A percentile compares a stretch with the other conserved stretches of the same genome.
Evolutionary conservation across 2,329 filamentous ascomycete species (phyloP).

Genomic region (Penicillium sp.): DNA sequence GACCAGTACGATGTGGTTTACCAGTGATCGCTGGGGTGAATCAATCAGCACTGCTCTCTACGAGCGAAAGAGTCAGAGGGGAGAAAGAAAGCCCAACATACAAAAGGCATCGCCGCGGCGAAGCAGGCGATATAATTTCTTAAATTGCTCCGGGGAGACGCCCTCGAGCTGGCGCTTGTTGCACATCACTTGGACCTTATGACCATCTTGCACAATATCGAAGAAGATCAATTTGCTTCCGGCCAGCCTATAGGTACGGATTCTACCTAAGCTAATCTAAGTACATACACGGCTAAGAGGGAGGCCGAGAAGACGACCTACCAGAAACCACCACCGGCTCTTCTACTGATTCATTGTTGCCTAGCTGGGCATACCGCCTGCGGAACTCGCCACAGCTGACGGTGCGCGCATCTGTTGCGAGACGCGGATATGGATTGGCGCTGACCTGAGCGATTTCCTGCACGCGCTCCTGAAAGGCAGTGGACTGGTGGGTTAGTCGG

Average conservation of each 20-base stretch:
- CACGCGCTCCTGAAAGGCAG: conserved; percentile 40
- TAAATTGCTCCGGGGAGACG: conserved; percentile 53
- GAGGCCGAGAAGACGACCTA: conserved; percentile 40
- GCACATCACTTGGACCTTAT: conserved; percentile 75
- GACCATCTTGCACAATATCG: conserved; percentile 74
- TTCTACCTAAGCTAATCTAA: conserved; percentile 66
- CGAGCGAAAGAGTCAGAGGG: neutral
- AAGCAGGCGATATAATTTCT: conserved; percentile 66
- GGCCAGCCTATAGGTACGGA: conserved; percentile 70
- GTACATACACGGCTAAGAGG: conserved; percentile 37
- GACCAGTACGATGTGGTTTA: conserved; percentile 67
- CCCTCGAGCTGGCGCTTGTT: conserved; percentile 59
- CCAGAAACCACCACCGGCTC: conserved; percentile 48
- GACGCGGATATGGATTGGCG: conserved; percentile 45
- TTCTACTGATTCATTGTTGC: conserved; percentile 45
- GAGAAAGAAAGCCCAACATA: conserved; percentile 53
- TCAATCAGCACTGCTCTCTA: conserved; percentile 1
- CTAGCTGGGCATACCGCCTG: conserved; percentile 41
- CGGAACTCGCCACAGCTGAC: conserved; percentile 43
- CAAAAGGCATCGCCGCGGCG: conserved; percentile 83
- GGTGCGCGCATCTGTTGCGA: conserved; percentile 34
- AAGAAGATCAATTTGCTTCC: conserved; percentile 84
- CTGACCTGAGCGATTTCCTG: conserved; percentile 41
- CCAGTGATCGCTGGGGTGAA: conserved; percentile 66
- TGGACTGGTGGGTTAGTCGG: conserved; percentile 25